Evolutionary conservation across 116 monocot species (phyloP), one percentile per base, ranked within the genome.

Genomic region (Papilionanthe hybrid): DNA sequence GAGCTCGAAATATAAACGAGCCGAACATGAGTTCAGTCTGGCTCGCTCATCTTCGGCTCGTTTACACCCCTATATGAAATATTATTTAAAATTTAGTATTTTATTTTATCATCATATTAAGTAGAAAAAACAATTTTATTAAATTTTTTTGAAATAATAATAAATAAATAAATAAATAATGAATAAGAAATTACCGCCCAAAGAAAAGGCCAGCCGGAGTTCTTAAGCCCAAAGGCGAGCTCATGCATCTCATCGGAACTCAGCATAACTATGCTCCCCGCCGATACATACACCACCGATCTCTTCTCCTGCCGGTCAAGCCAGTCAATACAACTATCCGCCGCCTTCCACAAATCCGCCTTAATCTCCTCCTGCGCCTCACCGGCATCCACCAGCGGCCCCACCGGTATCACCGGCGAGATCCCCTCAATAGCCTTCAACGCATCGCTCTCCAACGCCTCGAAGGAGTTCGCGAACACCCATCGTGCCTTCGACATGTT

Each of bases 281-380:
- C 78, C 43, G 92, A 85, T 60, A 81, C 82, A 72, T 92, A 89
- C 45, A 87, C 89, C 17, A 86, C 89, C 9, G 89, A 92, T 22
- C 28, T 12, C 5, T 72, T 13, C 17, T 78, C 75, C 57, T 79
- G 87, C n/a, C 27, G 8, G 75, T 82, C 81, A 20, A 92, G 84
- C 92, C 92, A 92, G 17, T 42, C 78, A 48, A 85, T 55, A 80
- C 92, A 89, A 17, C 85, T 83, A 10, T 84, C 82, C 19, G 77
- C 89, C 0, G 83, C 74, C 25, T 63, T 78, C 77, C 69, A 78
- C 8, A 82, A 2, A 43, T 82, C 82, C 1, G 55, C 77, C 50
- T 69, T 69, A 18, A 77, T 12, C 25, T 74, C 63, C 48, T 25
- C 29, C 20, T 65, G 75, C 9, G 27, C 8, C 73, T 75, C 75